phyloP scores from a whole-genome alignment of 148 eudicot species.

The Beta vulgaris region DNA sequence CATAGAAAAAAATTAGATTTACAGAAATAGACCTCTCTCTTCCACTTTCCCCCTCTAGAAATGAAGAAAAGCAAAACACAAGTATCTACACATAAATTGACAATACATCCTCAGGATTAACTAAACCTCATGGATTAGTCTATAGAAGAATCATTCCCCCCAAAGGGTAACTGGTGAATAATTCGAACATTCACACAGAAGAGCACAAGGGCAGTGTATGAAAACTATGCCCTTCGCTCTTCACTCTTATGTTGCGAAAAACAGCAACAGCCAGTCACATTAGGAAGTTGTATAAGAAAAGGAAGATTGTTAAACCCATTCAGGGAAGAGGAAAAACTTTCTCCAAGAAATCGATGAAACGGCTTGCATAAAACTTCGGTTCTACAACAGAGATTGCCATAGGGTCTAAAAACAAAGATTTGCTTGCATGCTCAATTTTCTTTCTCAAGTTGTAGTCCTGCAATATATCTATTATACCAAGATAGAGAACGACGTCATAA shows the following conservation, averaged over 20 bases:
- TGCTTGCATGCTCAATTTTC: conserved; percentile 69
- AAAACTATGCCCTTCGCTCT: background rate
- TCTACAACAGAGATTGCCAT: conserved; percentile 67
- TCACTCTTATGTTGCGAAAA: background rate
- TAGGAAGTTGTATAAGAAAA: background rate
- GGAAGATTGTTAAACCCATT: background rate
- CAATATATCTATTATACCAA: conserved; percentile 90
- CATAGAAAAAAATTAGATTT: too few relatives aligned
- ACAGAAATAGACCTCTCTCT: background rate
- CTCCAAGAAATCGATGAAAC: conserved; percentile 65
- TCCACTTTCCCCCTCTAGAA: background rate
- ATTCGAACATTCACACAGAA: background rate
- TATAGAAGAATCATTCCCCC: too few relatives aligned
- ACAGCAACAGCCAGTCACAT: background rate
- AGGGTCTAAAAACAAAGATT: conserved; percentile 63
- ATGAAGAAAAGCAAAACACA: background rate
- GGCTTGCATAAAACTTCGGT: conserved; percentile 63
- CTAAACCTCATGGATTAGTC: too few relatives aligned
- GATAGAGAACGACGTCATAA: conserved; percentile 87
- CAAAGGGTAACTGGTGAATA: too few relatives aligned
- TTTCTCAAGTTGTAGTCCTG: conserved; percentile 81
- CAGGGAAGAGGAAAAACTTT: conserved; percentile 61
- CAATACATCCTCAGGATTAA: too few relatives aligned
- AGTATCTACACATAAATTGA: background rate
- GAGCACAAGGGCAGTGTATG: background rate